Evolutionary conservation across 805 yeast species (phyloP), one percentile per base, ranked within the genome.

Genomic region (Saccharomycopsis lassenensis): DNA sequence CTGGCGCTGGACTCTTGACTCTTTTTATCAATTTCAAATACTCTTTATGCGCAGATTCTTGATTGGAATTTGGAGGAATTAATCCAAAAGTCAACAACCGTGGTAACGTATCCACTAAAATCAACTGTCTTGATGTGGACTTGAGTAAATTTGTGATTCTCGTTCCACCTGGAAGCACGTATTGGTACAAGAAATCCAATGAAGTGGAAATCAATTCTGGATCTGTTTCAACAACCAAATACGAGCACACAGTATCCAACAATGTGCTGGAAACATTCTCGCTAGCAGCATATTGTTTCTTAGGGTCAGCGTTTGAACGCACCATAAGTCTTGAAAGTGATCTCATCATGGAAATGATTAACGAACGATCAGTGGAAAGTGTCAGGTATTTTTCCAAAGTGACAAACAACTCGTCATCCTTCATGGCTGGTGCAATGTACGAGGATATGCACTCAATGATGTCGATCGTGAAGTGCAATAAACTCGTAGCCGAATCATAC

Each of bases 401-500:
- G 36, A 67, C 52, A 55, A 86, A 76, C 44, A 86, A 54, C 11
- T 71, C 71, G 51, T 86, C 91, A 46, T 78, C 76, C 34, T 73
- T 67, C 17, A 73, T 65, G 19, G 78, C 80, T 21, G 91, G 87
- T 3, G 86, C 74, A 46, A 81, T 66, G 55, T 83, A 84, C 29
- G 95, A 79, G 3, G 89, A 74, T 22, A 86, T 70, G 2, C 87
- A 77, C 53, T 91, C 97, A 43, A 83, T 69, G 22, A 86, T 69
- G 55, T 91, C 98, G 35, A 84, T 56, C 10, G 77, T 60, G 52
- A 83, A 82, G 39, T 66, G 69, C 30, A 77, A 59, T 19, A 78
- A 58, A 52, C 86, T 95, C 3, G 52, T 31, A 25, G 49, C 47
- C 43, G 52, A 51, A 17, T 41, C 36, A 33, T 56, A 55, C 23